phyloP scores from a whole-genome alignment of 371 early-diverging fungal genomes.

The Zopfochytrium polystomum region DNA sequence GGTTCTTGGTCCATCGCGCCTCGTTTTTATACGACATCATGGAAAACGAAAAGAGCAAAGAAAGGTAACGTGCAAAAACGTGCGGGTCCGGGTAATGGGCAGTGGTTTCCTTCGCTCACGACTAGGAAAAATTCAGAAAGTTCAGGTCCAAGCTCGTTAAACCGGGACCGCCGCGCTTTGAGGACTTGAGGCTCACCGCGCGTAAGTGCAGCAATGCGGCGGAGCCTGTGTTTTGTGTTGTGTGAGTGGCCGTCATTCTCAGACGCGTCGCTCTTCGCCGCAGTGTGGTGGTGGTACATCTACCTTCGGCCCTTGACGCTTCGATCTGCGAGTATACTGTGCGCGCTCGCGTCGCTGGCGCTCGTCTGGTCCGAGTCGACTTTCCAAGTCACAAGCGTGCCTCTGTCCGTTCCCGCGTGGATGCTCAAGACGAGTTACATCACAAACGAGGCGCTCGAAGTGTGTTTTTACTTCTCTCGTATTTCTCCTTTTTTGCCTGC shows the following conservation, averaged over 20 bases:
- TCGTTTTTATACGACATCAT: conserved; percentile 74
- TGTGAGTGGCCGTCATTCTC: too few species aligned
- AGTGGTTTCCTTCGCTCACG: too few species aligned
- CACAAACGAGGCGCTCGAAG: conserved; percentile 40
- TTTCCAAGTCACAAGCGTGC: conserved; percentile 48
- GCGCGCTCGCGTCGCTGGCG: conserved; percentile 60
- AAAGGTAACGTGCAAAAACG: too few species aligned
- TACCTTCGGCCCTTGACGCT: conserved; percentile 62
- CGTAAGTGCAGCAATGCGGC: too few species aligned
- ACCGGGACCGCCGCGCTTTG: too few species aligned
- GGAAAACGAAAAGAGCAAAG: conserved; percentile 56
- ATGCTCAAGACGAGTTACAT: conserved; percentile 31
- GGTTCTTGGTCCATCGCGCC: conserved; percentile 60
- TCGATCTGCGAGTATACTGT: conserved; percentile 58
- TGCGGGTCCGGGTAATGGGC: too few species aligned
- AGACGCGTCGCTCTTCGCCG: too few species aligned
- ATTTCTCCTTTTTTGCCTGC: conserved; percentile 13
- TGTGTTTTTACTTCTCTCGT: too few species aligned
- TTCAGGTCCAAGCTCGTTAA: too few species aligned
- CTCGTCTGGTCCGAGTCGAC: conserved; percentile 92
- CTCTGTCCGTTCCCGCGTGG: conserved; percentile 42
- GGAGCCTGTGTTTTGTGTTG: too few species aligned
- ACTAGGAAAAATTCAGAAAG: too few species aligned
- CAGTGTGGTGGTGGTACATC: conserved; percentile 84
- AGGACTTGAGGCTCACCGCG: too few species aligned